A percentile compares a stretch with the other conserved stretches of the same genome.
Evolutionary conservation across 1,284 basidiomycete genomes (phyloP).

Genomic region (Polyporus tsugae): DNA sequence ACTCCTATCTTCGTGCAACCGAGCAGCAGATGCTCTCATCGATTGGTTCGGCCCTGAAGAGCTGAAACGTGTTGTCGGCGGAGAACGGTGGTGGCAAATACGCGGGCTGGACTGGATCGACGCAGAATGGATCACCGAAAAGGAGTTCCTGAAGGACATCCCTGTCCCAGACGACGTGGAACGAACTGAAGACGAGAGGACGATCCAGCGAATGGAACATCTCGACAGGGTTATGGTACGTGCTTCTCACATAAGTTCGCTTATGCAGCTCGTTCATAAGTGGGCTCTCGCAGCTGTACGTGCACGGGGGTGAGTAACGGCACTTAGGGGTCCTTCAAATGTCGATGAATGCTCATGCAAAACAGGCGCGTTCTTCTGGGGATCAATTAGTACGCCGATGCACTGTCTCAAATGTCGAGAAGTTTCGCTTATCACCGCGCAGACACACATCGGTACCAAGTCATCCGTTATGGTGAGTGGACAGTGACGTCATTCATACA

Average conservation of each 20-base stretch:
- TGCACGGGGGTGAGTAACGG: constrained; percentile 67
- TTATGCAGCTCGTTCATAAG: not conserved
- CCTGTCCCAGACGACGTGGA: constrained; percentile 40
- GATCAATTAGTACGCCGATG: constrained; percentile 61
- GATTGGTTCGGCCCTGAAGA: constrained; percentile 81
- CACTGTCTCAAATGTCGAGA: not conserved
- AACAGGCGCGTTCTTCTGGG: constrained; percentile 70
- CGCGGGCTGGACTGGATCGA: constrained; percentile 72
- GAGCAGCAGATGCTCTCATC: constrained; percentile 78
- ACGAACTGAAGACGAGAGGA: constrained; percentile 48
- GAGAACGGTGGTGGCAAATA: constrained; percentile 90
- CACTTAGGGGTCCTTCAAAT: not conserved
- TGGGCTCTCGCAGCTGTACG: constrained; percentile 60
- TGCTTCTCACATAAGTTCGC: not conserved
- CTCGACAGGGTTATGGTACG: constrained; percentile 65
- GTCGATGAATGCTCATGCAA: not conserved
- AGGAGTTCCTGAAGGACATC: constrained; percentile 50
- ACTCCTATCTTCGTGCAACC: constrained; percentile 67
- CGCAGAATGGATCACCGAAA: constrained; percentile 82
- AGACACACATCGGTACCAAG: constrained; percentile 80
- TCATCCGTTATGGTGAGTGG: constrained; percentile 61
- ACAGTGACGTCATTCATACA: not conserved
- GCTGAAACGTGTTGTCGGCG: constrained; percentile 77
- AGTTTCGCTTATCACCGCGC: constrained; percentile 16
- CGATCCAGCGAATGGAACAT: constrained; percentile 60